phyloP scores from a whole-genome alignment of 371 early-diverging fungal genomes.

The Mortierella polycephala region DNA sequence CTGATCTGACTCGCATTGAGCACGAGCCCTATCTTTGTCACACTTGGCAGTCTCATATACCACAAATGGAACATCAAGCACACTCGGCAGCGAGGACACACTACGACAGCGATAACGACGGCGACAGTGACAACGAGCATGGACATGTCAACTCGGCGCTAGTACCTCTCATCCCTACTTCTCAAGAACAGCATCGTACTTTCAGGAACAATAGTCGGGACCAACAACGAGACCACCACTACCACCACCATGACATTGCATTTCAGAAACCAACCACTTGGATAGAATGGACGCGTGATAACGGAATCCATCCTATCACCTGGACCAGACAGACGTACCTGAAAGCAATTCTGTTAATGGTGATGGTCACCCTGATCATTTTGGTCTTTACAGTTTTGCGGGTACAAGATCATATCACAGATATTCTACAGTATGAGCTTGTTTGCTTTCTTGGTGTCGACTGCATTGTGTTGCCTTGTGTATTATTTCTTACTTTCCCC shows the following conservation, averaged over 20 bases:
- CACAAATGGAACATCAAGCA: neutral
- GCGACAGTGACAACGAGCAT: neutral
- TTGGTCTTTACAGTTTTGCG: conserved; percentile 45
- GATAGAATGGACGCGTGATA: conserved; percentile 29
- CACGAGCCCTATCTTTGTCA: no score
- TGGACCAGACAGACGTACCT: conserved; percentile 41
- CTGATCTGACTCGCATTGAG: no score
- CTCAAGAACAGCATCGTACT: no score
- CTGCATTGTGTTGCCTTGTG: neutral
- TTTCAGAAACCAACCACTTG: conserved; percentile 1
- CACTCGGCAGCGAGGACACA: conserved; percentile 24
- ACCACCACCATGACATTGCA: neutral
- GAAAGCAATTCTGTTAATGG: conserved; percentile 14
- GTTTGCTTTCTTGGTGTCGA: neutral
- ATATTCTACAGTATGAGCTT: conserved; percentile 30
- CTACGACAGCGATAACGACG: conserved; percentile 35
- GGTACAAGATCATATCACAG: conserved; percentile 56
- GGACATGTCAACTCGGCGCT: neutral
- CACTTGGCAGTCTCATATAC: no score
- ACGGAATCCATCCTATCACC: conserved; percentile 39
- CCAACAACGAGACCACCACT: neutral
- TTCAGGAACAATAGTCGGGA: no score
- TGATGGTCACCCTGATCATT: conserved; percentile 20
- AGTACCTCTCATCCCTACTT: conserved; percentile 4
- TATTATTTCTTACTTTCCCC: neutral